phyloP scores from a whole-genome alignment of 805 yeast genomes.

The Saccharomycopsis guyanensis region DNA sequence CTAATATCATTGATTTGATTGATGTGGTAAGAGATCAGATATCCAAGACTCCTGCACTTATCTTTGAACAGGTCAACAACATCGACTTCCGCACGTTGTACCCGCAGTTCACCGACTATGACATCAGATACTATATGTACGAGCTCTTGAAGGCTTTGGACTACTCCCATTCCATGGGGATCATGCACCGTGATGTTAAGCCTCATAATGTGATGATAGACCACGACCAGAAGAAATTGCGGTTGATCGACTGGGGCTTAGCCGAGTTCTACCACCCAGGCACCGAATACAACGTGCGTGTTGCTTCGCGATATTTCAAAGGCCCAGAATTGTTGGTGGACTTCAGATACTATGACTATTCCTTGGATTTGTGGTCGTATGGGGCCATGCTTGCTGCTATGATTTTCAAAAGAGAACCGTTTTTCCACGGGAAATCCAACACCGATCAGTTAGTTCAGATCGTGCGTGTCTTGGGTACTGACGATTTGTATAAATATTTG shows the following conservation, averaged over 20 bases:
- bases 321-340: constrained; percentile 88
- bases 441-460: constrained; percentile 89
- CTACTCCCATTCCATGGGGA: constrained; percentile 87
- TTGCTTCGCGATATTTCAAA: constrained; percentile 85
- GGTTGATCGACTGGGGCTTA: constrained; percentile 90
- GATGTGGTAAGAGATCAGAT: constrained; percentile 86
- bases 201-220: constrained; percentile 94
- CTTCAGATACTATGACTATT: constrained; percentile 77
- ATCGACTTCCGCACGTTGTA: constrained; percentile 81
- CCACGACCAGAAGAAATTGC: constrained; percentile 50
- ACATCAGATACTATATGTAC: constrained; percentile 75
- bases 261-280: constrained; percentile 92
- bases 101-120: constrained; percentile 67
- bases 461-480: constrained; percentile 81
- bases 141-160: constrained; percentile 79
- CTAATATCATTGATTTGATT: constrained; percentile 64
- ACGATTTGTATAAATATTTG: constrained; percentile 59
- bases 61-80: constrained; percentile 79
- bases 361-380: constrained; percentile 83
- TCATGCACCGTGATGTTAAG: constrained; percentile 90
- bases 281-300: constrained; percentile 83
- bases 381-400: constrained; percentile 91
- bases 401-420: constrained; percentile 83
- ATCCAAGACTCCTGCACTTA: constrained; percentile 79
- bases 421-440: constrained; percentile 86